Percentiles rank a stretch among this genome's conserved stretches.
These are phyloP conservation scores for Streptanthus diversifolius DNA, from an alignment of 345 rosid species.

Conservation along the genomic window DNA sequence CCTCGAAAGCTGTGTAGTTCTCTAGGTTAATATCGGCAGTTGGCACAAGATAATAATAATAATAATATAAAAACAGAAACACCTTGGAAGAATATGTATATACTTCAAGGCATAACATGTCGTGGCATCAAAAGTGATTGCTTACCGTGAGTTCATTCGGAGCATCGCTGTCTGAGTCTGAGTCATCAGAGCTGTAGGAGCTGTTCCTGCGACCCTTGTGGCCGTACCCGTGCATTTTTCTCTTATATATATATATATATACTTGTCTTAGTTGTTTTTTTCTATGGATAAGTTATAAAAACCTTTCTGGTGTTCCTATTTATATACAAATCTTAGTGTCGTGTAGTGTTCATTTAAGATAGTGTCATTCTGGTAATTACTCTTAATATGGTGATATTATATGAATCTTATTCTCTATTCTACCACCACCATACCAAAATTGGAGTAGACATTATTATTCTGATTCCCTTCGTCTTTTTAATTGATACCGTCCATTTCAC, in stretches of 20 bases:
- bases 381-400: neutral
- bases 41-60: neutral
- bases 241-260: neutral
- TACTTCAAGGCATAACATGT: neutral
- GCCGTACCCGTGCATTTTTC: neutral
- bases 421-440: constrained; percentile 26
- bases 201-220: neutral
- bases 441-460: constrained; percentile 24
- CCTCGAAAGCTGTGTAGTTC: neutral
- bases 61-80: too few relatives aligned
- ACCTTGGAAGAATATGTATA: neutral
- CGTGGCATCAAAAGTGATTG: neutral
- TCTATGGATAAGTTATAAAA: neutral
- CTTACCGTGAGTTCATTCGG: neutral
- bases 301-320: neutral
- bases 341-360: neutral
- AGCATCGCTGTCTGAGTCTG: neutral
- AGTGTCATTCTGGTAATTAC: neutral
- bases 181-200: neutral
- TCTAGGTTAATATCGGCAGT: neutral
- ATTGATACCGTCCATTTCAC: neutral
- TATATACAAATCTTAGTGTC: neutral
- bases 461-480: constrained; percentile 5
- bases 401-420: constrained; percentile 25
- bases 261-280: neutral